Evolutionary conservation across 2,329 filamentous ascomycete genomes (phyloP), one percentile per base, ranked within the genome.

Genomic region (Xylariaceae sp.): DNA sequence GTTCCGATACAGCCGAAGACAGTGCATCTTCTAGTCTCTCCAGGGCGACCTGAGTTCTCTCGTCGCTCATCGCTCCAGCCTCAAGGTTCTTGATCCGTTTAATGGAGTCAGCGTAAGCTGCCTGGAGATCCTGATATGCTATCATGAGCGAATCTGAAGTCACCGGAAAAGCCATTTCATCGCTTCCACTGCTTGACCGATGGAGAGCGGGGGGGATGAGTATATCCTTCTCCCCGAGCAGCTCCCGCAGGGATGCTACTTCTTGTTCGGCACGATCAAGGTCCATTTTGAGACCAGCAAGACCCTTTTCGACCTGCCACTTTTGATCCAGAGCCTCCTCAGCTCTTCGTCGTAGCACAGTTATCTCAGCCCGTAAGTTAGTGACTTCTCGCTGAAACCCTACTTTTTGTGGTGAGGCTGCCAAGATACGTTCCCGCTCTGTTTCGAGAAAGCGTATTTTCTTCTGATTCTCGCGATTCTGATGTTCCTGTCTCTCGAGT

Each of bases 301-400:
- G 75, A 15, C 90, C 90, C 71, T 95, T 95, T 70, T 96, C 92
- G 54, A 91, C 92, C 65, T 95, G 87, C 86, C 89, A 97, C 70
- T 97, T 97, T 63, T 95, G 89, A 64, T 96, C 90, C 12, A 97
- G 79, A 14, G 92, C 92, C 56, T 97, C 92, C 61, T 99, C 92
- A 30, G 92, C 92, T 47, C 94, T 84, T 54, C 86, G 86, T 39
- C 94, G 85, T 49, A 99, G 77, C 14, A 86, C 80, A 45, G 87
- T 89, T 54, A 99, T 87, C 66, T 99, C 94, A 19, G 86, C 83
- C 52, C 90, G 85, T 39, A 97, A 75, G 54, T 80, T 85, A 2
- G 80, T 77, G 6, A 97, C 88, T 63, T 97, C 92, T 57, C 80
- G 83, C 66, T 95, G 86, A 66, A 95, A 97, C 10, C 89, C 88